Base-by-base conservation (phyloP, 2,329 filamentous ascomycete species). In the Neofusicoccum sp. region DNA sequence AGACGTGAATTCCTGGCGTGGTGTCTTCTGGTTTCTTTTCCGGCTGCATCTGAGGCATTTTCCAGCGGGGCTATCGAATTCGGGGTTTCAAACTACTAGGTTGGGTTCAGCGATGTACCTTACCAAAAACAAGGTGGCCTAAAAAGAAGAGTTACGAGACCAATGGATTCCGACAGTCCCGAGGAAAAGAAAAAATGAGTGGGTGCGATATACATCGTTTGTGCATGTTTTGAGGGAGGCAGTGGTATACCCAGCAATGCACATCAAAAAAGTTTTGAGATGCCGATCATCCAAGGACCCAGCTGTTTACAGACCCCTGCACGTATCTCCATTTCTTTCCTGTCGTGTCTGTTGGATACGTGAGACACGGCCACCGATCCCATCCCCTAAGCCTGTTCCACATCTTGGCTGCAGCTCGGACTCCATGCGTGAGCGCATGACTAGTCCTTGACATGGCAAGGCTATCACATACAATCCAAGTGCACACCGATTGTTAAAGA, bases 11-110 rank as follows among this genome's bases (percentile, higher is more conserved):
- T 30, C 24, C 20, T 28, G 47, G 30, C 36, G 58, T 26, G 58
- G 48, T 56, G 59, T 61, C 59, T 57, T 56, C 33, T 43, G 59
- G 59, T 61, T 56, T 61, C 59, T 56, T 61, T 51, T 61, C 51
- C 51, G 51, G 51, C 51, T 56, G 43, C 51, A 56, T 43, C 44
- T 60, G 36, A 54, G 41, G 59, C 59, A 61, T 61, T 61, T 61
- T 48, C 49, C 45, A 45, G 59, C 59, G 59, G 59, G 41, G 48
- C 48, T 56, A 61, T 61, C 51, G 59, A 57, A 56, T 57, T 53
- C 51, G 28, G 51, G 59, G 33, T 49, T 48, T 40, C 58, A 43
- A 41, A 43, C 51, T 56, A 41, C 49, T 20, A 38, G 58, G 48
- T 40, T 47, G 47, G 40, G 24, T 43, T 61, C 59, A 56, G 41